phyloP scores from a whole-genome alignment of 768 basidiomycete species.

The Amanita polypyramis region DNA sequence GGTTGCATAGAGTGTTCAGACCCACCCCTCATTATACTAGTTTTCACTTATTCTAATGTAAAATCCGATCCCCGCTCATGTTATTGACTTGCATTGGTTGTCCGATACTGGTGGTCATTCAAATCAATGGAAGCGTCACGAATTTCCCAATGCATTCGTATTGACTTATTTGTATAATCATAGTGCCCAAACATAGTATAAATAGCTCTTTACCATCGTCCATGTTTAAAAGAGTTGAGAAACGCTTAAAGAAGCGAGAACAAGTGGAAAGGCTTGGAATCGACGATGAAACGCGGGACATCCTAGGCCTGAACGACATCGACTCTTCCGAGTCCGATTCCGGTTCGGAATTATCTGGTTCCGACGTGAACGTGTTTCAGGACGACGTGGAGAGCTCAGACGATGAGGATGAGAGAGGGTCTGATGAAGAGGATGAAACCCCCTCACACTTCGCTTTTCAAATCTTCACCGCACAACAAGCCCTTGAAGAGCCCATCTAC shows the following conservation, averaged over 20 bases:
- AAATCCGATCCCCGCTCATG: too few relatives aligned
- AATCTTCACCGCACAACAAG: constrained; percentile 44
- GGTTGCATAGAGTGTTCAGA: too few relatives aligned
- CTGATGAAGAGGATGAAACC: constrained; percentile 14
- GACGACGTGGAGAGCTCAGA: constrained; percentile 13
- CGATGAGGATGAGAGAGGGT: constrained; percentile 12
- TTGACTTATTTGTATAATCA: too few relatives aligned
- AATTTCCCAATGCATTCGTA: too few relatives aligned
- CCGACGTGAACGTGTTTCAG: constrained; percentile 11
- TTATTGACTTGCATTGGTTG: too few relatives aligned
- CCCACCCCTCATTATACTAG: too few relatives aligned
- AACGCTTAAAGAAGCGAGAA: constrained; percentile 46
- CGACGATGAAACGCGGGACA: constrained; percentile 51
- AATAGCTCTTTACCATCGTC: too few relatives aligned
- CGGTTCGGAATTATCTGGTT: constrained; percentile 29
- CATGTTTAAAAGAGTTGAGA: constrained; percentile 79
- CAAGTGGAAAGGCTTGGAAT: constrained; percentile 57
- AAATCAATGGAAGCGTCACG: too few relatives aligned
- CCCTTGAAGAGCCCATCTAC: constrained; percentile 55
- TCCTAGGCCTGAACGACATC: constrained; percentile 61
- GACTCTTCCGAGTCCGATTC: constrained; percentile 68
- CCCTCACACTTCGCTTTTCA: constrained; percentile 10
- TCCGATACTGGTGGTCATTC: too few relatives aligned
- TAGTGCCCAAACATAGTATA: too few relatives aligned
- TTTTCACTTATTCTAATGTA: too few relatives aligned